Base-by-base conservation (phyloP, 306 rosid species). In the Cicer judaicum region DNA sequence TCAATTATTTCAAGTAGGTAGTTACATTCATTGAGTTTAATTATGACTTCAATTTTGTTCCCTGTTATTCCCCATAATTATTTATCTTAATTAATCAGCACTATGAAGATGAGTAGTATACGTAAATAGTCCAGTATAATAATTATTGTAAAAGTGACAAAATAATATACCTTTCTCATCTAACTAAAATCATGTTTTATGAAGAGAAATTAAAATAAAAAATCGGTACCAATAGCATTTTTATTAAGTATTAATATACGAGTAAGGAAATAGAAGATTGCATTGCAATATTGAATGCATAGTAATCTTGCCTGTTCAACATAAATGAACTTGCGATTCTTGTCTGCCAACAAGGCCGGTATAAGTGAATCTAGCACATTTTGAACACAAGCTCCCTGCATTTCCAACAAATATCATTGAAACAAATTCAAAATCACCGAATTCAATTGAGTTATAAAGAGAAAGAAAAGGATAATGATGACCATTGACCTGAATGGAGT, bases 381-480 rank as follows among this genome's bases (percentile, higher is more conserved):
- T 48, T 87, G 98, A 63, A 93, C 96, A 14, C 98, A 90, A 9
- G 95, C 96, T 15, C 84, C 95, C 93, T 89, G 81, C 62, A 55
- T 4, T 15, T 59, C 1, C 11, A 60, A 34, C 18, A 60, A 24
- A 24, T 24, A 24, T 24, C 40, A 55, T 2, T 18, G 1, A 7
- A 56, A 41, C 12, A 44, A 74, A 8, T 34, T 67, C 42, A 77
- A 57, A 68, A 47, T 10, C 57, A 1, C 46, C 0, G 2, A 44
- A 21, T 72, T 46, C 2, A 64, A 15, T 9, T 15, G 36, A 41
- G 50, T 64, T 15, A 8, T 2, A 39, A 12, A 40, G 48, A 4
- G 11, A 3, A 1, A 9, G n/a, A n/a, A 7, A 19, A 19, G 2
- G 69, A 71, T 29, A 29, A 29, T 29, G 34, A 18, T 24, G 10